A percentile compares a stretch with the other conserved stretches of the same genome.
phyloP scores from a whole-genome alignment of 805 yeast genomes.

The Saccharomycopsis vini region DNA sequence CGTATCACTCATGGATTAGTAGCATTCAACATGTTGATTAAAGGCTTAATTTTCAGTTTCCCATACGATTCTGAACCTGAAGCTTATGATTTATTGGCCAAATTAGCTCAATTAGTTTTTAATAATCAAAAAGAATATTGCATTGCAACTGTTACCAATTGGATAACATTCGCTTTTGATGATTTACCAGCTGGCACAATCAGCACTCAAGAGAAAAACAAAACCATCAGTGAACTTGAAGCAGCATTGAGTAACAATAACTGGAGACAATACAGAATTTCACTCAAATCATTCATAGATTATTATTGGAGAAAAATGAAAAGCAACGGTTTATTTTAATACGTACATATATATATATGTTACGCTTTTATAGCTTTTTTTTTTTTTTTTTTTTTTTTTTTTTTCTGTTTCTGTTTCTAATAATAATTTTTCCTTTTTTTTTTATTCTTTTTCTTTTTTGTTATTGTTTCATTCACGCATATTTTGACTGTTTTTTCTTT shows the following conservation, averaged over 20 bases:
- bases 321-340: too few species aligned
- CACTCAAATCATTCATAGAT: conserved; percentile 66
- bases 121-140: too few species aligned
- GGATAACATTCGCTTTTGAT: conserved; percentile 52
- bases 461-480: too few species aligned
- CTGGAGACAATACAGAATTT: conserved; percentile 60
- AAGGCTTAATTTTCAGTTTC: conserved; percentile 64
- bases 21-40: conserved; percentile 43
- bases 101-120: conserved; percentile 48
- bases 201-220: conserved; percentile 56
- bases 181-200: conserved; percentile 57
- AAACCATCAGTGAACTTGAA: conserved; percentile 48
- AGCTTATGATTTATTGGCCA: conserved; percentile 64
- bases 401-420: too few species aligned
- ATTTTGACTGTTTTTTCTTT: too few species aligned
- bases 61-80: conserved; percentile 64
- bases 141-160: conserved; percentile 32
- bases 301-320: conserved; percentile 82
- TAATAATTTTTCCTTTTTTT: too few species aligned
- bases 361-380: too few species aligned
- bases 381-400: too few species aligned
- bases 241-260: conserved; percentile 59
- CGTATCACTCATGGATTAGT: conserved; percentile 7
- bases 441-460: too few species aligned
- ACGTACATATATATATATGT: too few species aligned